Conservation (phyloP, 2,329 filamentous ascomycete species). For the Ophiocordyceps camponoti-rufipedis region DNA sequence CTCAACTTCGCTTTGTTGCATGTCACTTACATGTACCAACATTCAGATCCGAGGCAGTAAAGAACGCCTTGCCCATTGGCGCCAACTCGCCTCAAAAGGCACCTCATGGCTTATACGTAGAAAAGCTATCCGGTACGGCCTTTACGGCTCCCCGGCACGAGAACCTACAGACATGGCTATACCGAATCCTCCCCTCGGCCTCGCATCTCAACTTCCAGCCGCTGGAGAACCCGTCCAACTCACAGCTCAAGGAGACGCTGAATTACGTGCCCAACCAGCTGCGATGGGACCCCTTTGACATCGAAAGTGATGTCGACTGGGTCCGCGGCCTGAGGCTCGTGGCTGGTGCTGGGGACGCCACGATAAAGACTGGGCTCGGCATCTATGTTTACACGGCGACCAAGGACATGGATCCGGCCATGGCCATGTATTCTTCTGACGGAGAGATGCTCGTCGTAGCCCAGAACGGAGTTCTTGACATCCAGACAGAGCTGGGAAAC, state of each 20-base stretch:
- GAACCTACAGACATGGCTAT: conserved; percentile 56
- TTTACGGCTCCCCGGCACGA: conserved; percentile 49
- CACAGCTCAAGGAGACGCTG: conserved; percentile 3
- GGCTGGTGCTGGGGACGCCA: conserved; percentile 62
- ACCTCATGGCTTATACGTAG: conserved; percentile 61
- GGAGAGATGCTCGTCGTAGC: conserved; percentile 63
- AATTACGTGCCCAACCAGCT: conserved; percentile 52
- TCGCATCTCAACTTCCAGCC: conserved; percentile 37
- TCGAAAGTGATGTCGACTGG: conserved; percentile 41
- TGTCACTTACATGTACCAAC: background rate
- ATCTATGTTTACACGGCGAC: conserved; percentile 69
- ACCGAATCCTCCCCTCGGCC: conserved; percentile 48
- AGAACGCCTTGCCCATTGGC: conserved; percentile 54
- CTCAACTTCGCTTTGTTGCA: no score
- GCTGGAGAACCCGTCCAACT: conserved; percentile 12
- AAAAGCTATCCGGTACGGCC: conserved; percentile 56
- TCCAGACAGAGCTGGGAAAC: conserved; percentile 59
- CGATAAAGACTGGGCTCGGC: conserved; percentile 59
- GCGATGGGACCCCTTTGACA: conserved; percentile 65
- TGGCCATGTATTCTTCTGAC: conserved; percentile 72
- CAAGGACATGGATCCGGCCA: conserved; percentile 53
- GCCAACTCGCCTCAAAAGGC: conserved; percentile 73
- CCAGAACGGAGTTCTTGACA: conserved; percentile 56
- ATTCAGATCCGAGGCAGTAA: conserved; percentile 53
- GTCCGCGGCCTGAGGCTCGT: conserved; percentile 46